phyloP scores from a whole-genome alignment of 495 filamentous ascomycete genomes.

The Neurospora sp. region DNA sequence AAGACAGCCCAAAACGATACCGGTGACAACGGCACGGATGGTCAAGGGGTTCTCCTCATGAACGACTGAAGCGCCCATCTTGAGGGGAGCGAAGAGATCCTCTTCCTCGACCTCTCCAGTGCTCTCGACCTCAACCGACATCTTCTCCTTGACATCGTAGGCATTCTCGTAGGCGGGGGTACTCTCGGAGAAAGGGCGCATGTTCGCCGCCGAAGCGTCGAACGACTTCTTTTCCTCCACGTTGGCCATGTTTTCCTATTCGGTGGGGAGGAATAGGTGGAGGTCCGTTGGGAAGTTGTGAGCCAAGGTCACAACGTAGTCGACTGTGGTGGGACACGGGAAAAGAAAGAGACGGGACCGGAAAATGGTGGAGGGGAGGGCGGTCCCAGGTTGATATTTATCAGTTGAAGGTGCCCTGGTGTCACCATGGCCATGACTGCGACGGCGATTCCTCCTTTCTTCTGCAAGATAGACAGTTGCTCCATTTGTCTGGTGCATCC shows the following conservation, averaged over 20 bases:
- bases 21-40: conserved; percentile 45
- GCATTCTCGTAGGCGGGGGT: conserved; percentile 14
- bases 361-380: neutral
- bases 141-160: conserved; percentile 13
- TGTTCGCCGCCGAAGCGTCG: conserved; percentile 5
- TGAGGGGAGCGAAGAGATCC: conserved; percentile 37
- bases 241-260: conserved; percentile 13
- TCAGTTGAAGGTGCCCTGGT: neutral
- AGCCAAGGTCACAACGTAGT: neutral
- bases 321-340: neutral
- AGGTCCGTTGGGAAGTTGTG: neutral
- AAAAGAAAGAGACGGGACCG: neutral
- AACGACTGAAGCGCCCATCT: conserved; percentile 31
- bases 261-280: neutral
- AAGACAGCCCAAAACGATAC: conserved; percentile 47
- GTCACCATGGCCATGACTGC: neutral
- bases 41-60: conserved; percentile 44
- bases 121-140: conserved; percentile 10
- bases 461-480: neutral
- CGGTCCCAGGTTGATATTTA: neutral
- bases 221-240: conserved; percentile 12
- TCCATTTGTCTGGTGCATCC: neutral
- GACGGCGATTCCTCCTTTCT: neutral
- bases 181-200: conserved; percentile 20
- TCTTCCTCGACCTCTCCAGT: conserved; percentile 20